These are phyloP conservation scores for Xylaria acuta DNA, from an alignment of 495 filamentous ascomycete genomes.

Conservation along the genomic window DNA sequence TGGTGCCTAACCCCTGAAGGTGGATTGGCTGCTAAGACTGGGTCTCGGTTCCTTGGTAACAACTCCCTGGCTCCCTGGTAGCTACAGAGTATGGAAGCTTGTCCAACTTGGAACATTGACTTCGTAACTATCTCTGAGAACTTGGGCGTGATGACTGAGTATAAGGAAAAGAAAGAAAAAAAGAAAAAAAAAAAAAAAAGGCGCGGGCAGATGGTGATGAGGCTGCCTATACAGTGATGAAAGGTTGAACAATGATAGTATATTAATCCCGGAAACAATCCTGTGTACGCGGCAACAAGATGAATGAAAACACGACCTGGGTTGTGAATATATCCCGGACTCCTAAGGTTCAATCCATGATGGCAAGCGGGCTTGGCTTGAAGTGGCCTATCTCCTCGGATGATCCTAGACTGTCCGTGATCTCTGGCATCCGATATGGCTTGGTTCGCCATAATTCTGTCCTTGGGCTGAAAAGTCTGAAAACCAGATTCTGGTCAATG, in stretches of 20 bases:
- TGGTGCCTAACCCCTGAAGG: background rate
- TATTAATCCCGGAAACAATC: background rate
- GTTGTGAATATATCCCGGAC: conserved; percentile 1
- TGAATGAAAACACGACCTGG: background rate
- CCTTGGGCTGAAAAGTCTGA: conserved; percentile 10
- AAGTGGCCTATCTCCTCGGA: background rate
- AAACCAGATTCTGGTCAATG: conserved; percentile 34
- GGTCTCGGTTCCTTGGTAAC: background rate
- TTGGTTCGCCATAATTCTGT: background rate
- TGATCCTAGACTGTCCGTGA: conserved; percentile 16
- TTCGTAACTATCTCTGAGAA: background rate
- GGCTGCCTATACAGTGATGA: background rate
- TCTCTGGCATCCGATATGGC: conserved; percentile 4
- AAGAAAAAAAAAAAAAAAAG: background rate
- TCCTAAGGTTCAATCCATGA: conserved; percentile 13
- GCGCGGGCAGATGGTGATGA: background rate
- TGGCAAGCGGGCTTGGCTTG: conserved; percentile 5
- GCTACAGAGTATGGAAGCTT: conserved; percentile 5
- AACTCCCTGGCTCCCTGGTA: background rate
- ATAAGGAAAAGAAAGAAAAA: background rate
- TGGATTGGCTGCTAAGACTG: background rate
- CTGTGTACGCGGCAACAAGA: background rate
- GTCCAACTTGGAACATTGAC: conserved; percentile 20
- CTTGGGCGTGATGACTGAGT: background rate
- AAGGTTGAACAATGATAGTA: background rate